Conservation (phyloP, 495 filamentous ascomycete species). For the Talaromyces nanjingensis region DNA sequence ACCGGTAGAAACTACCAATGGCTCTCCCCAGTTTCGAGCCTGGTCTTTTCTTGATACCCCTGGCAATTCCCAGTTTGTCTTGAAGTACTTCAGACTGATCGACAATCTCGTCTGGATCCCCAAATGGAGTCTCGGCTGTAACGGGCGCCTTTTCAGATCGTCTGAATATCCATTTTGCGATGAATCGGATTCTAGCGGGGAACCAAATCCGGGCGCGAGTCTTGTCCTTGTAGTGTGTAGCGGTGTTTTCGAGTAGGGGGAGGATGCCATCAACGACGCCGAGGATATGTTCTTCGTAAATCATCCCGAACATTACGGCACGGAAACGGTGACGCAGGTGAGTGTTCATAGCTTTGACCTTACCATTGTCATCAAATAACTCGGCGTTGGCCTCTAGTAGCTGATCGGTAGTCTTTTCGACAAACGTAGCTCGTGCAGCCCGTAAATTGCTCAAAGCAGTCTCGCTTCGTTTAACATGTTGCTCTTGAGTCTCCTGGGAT, state of each 20-base stretch:
- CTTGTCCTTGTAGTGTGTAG: conserved; percentile 9
- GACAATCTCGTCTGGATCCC: conserved; percentile 13
- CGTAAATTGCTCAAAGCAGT: conserved; percentile 14
- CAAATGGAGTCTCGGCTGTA: conserved; percentile 1
- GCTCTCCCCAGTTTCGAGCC: conserved; percentile 12
- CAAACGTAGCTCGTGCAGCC: conserved; percentile 15
- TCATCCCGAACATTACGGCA: conserved; percentile 20
- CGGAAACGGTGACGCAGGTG: conserved; percentile 8
- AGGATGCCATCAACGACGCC: conserved; percentile 15
- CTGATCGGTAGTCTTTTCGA: conserved; percentile 19
- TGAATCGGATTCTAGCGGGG: conserved; percentile 11
- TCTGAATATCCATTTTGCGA: conserved; percentile 13
- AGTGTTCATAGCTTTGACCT: conserved; percentile 11
- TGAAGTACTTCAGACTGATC: conserved; percentile 17
- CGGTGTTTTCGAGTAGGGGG: conserved; percentile 10
- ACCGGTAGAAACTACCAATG: conserved; percentile 19
- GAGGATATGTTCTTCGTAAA: conserved; percentile 26
- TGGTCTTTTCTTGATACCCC: conserved; percentile 13
- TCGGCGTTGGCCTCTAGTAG: conserved; percentile 18
- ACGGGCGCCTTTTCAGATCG: conserved; percentile 12
- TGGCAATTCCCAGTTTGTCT: conserved; percentile 16
- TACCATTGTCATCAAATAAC: conserved; percentile 22
- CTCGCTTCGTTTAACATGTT: conserved; percentile 13
- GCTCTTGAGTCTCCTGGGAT: conserved; percentile 15
- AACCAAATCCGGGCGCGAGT: conserved; percentile 14